phyloP scores from a whole-genome alignment of 2,329 filamentous ascomycete species.

The Exutisphaerella laricina region DNA sequence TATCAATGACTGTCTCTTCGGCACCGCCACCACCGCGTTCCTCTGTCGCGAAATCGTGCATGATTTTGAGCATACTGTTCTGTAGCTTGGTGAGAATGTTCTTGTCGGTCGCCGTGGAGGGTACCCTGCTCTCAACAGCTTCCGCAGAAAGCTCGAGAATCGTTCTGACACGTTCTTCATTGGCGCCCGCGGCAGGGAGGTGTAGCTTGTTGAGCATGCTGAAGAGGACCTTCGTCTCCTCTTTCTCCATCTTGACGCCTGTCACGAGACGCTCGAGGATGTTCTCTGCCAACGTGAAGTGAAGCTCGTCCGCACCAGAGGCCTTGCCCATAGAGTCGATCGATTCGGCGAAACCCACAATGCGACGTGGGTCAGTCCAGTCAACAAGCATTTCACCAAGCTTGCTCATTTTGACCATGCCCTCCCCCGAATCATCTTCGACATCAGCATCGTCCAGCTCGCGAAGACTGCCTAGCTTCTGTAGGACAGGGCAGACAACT shows the following conservation, averaged over 20 bases:
- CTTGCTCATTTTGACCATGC: conserved; percentile 65
- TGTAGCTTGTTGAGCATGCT: conserved; percentile 77
- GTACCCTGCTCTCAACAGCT: conserved; percentile 46
- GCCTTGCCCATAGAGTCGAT: conserved; percentile 15
- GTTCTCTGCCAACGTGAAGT: conserved; percentile 70
- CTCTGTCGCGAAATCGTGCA: conserved; percentile 39
- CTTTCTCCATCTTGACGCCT: conserved; percentile 55
- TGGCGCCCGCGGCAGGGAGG: conserved; percentile 52
- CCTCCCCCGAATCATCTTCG: conserved; percentile 62
- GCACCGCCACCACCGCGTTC: conserved; percentile 31
- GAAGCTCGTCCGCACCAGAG: conserved; percentile 46
- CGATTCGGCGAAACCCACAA: conserved; percentile 39
- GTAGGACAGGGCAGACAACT: conserved; percentile 68
- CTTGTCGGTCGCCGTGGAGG: conserved; percentile 48
- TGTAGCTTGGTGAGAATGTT: conserved; percentile 53
- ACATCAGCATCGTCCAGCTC: conserved; percentile 47
- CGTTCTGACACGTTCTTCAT: conserved; percentile 30
- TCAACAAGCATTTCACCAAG: conserved; percentile 82
- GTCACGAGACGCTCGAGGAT: conserved; percentile 69
- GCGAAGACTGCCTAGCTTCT: conserved; percentile 52
- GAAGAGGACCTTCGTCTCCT: conserved; percentile 78
- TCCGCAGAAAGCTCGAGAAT: conserved; percentile 44
- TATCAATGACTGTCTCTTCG: conserved; percentile 28
- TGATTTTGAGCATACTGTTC: conserved; percentile 47
- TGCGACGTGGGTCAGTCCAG: conserved; percentile 89